Evolutionary conservation across 192 early-diverging fungal species (phyloP).

Genomic region (Entrophospora sp.): DNA sequence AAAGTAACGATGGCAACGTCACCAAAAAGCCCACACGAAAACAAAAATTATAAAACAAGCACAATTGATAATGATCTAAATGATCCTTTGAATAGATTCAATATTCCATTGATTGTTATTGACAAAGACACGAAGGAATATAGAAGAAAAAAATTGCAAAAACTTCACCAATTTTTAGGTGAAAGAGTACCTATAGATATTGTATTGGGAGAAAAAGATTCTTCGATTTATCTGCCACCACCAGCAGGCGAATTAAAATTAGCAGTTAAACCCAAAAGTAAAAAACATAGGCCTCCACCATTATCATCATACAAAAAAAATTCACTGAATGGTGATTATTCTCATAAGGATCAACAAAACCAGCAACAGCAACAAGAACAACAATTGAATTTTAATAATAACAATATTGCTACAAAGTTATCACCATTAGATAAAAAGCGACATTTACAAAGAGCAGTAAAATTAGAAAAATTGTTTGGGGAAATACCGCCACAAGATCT

Average conservation of each 20-base stretch:
- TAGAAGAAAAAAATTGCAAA: slow-evolving; percentile 31
- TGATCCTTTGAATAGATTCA: no score
- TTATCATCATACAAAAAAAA: neutral
- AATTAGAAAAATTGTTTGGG: slow-evolving; percentile 35
- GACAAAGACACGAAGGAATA: slow-evolving; percentile 16
- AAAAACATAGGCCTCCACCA: neutral
- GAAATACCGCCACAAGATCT: slow-evolving; percentile 25
- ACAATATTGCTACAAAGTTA: slow-evolving; percentile 1
- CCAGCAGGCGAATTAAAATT: no score
- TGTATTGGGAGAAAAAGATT: slow-evolving; percentile 3
- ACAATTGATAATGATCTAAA: no score
- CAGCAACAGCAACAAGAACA: no score
- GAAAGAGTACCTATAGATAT: slow-evolving; percentile 28
- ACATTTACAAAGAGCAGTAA: slow-evolving; percentile 27
- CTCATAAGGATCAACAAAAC: no score
- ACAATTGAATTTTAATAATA: no score
- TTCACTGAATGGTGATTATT: neutral
- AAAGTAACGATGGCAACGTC: no score
- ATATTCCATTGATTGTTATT: neutral
- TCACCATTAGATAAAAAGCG: slow-evolving; percentile 26
- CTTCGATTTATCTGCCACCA: neutral
- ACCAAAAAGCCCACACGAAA: no score
- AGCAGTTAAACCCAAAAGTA: neutral
- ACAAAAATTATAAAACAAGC: no score
- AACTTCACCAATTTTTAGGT: slow-evolving; percentile 36